Evolutionary conservation across 2,329 filamentous ascomycete genomes (phyloP).

Genomic region (Aspergillus quadricinctus): DNA sequence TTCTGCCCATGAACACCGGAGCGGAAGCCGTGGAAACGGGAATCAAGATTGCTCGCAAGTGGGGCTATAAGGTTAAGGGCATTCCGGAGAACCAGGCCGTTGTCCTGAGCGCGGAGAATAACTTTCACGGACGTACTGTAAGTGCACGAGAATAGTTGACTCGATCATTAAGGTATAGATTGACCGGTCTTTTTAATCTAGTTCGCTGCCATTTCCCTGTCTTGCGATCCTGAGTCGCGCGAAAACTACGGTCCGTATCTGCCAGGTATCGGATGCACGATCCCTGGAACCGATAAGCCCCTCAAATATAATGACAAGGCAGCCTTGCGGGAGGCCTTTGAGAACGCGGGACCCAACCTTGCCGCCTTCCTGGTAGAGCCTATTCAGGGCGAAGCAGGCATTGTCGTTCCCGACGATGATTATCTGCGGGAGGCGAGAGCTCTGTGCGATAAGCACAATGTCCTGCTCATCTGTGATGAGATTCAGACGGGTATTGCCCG

Average conservation of each 20-base stretch:
- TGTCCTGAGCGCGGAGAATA: constrained; percentile 79
- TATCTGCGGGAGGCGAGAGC: constrained; percentile 77
- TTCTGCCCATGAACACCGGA: constrained; percentile 96
- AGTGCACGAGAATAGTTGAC: constrained; percentile 31
- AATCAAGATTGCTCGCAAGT: constrained; percentile 93
- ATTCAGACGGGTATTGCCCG: constrained; percentile 97
- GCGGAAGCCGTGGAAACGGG: constrained; percentile 95
- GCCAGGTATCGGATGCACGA: constrained; percentile 74
- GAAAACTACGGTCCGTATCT: constrained; percentile 97
- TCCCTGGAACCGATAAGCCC: constrained; percentile 68
- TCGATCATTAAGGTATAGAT: neutral
- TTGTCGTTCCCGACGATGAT: constrained; percentile 86
- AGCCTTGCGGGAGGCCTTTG: constrained; percentile 74
- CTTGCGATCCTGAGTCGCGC: constrained; percentile 88
- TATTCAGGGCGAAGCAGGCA: constrained; percentile 95
- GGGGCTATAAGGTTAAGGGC: constrained; percentile 94
- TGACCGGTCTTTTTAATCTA: constrained; percentile 31
- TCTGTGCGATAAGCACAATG: constrained; percentile 92
- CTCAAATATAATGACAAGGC: constrained; percentile 84
- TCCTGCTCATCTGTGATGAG: constrained; percentile 94
- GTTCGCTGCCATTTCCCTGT: constrained; percentile 94
- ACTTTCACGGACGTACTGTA: constrained; percentile 95
- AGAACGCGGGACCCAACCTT: constrained; percentile 75
- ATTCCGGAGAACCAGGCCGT: constrained; percentile 80
- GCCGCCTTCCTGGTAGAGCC: constrained; percentile 94